Evolutionary conservation across 495 filamentous ascomycete species (phyloP), one percentile per base, ranked within the genome.

Genomic region (Aspergillus carlsbadensis): DNA sequence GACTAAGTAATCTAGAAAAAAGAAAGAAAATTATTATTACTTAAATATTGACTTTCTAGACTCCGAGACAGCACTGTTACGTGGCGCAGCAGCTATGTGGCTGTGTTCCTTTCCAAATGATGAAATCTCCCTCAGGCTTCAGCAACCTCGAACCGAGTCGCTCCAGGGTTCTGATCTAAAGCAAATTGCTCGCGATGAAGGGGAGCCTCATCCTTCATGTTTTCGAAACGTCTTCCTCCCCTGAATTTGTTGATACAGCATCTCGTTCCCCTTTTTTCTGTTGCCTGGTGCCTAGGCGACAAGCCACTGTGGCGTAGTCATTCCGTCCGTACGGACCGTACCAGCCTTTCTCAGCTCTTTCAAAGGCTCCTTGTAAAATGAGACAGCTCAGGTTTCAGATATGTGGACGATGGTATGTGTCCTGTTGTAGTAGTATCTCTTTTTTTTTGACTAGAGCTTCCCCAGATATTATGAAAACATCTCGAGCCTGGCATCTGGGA

Each of bases 241-340:
- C 46, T 50, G n/a, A 33, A 26, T 4, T 22, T 18, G 44, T 15
- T 13, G 35, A 13, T 37, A 3, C 13, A 41, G 45, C 37, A 17
- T 34, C 22, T 36, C 20, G 20, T 39, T 37, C 53, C 24, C 44
- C n/a, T n/a, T 48, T n/a, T 48, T 47, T 54, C 52, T 50, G 57
- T 52, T 49, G 37, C 45, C 37, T 50, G 54, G 24, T 57, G 54
- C 54, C 54, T 57, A 57, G 34, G 45, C 37, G 18, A 42, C 10
- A 64, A 67, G 65, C 65, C 65, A 67, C 65, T 58, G 65, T 67
- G 62, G 65, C 65, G n/a, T n/a, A n/a, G n/a, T n/a, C n/a, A n/a
- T n/a, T n/a, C n/a, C n/a, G n/a, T n/a, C n/a, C n/a, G n/a, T n/a
- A n/a, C n/a, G n/a, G n/a, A n/a, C n/a, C n/a, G n/a, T n/a, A 47